phyloP scores from a whole-genome alignment of 371 early-diverging fungal genomes.

The Conidiobolus coronatus region DNA sequence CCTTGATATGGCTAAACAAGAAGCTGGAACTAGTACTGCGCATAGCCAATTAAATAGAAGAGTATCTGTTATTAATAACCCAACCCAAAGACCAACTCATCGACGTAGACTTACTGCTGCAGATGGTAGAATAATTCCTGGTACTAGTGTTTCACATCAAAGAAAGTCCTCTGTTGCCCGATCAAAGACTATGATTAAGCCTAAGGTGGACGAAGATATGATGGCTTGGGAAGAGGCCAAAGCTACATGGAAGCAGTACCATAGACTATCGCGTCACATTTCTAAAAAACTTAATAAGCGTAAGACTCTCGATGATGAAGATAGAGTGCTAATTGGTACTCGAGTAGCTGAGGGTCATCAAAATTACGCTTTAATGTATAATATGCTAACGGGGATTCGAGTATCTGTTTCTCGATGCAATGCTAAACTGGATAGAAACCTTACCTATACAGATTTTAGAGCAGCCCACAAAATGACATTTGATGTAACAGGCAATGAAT shows the following conservation, averaged over 20 bases:
- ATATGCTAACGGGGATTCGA: conserved; percentile 88
- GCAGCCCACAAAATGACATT: conserved; percentile 82
- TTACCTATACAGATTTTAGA: conserved; percentile 50
- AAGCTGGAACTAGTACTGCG: not conserved
- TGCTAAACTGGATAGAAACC: conserved; percentile 48
- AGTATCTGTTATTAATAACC: not conserved
- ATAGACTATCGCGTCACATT: conserved; percentile 7
- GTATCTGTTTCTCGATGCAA: conserved; percentile 68
- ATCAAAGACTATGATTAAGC: not conserved
- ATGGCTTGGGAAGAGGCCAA: conserved; percentile 6
- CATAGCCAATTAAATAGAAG: not conserved
- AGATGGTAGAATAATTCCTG: not conserved
- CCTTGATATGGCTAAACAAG: not conserved
- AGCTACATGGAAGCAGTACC: conserved; percentile 6
- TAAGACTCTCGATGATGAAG: conserved; percentile 18
- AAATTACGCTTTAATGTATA: conserved; percentile 80
- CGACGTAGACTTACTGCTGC: not conserved
- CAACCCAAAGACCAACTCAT: not conserved
- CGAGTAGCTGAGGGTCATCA: conserved; percentile 36
- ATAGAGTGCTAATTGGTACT: conserved; percentile 30
- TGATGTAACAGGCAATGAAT: conserved; percentile 78
- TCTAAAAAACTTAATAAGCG: conserved; percentile 14
- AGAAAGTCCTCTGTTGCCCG: not conserved
- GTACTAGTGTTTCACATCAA: not conserved
- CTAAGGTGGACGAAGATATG: conserved; percentile 3